Percentiles rank a stretch among this genome's conserved stretches.
These are phyloP conservation scores for Dictyostelium brefeldianum DNA, from an alignment of 78 protist genomes.

Conservation along the genomic window DNA sequence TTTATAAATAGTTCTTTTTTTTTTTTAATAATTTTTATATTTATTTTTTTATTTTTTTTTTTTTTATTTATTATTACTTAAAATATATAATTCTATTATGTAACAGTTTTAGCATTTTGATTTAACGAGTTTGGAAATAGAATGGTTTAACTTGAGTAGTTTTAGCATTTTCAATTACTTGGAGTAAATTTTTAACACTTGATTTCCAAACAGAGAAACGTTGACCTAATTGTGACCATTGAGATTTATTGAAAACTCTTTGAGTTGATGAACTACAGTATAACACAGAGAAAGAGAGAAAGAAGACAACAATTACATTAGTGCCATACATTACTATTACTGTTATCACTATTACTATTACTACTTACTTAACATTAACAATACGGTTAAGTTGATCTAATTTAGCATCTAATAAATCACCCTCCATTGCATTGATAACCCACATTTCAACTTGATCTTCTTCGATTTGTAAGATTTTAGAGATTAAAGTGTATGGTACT, in stretches of 20 bases:
- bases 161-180: conserved; percentile 75
- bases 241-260: conserved; percentile 76
- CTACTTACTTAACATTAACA: conserved; percentile 67
- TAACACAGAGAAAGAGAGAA: background rate
- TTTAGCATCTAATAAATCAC: conserved; percentile 76
- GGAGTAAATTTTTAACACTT: conserved; percentile 65
- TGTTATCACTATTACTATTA: background rate
- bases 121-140: conserved; percentile 62
- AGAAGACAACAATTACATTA: background rate
- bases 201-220: conserved; percentile 61
- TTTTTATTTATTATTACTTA: background rate
- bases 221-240: conserved; percentile 76
- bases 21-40: background rate
- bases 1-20: too few relatives aligned
- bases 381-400: conserved; percentile 79
- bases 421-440: conserved; percentile 79
- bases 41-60: background rate
- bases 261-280: conserved; percentile 39
- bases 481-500: conserved; percentile 63
- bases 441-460: conserved; percentile 77
- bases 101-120: background rate
- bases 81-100: too few relatives aligned
- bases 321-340: too few relatives aligned
- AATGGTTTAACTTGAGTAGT: conserved; percentile 79
- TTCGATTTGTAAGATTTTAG: conserved; percentile 54